Evolutionary conservation across 169 alveolate species (phyloP).

Genomic region (Theileria annulata): DNA sequence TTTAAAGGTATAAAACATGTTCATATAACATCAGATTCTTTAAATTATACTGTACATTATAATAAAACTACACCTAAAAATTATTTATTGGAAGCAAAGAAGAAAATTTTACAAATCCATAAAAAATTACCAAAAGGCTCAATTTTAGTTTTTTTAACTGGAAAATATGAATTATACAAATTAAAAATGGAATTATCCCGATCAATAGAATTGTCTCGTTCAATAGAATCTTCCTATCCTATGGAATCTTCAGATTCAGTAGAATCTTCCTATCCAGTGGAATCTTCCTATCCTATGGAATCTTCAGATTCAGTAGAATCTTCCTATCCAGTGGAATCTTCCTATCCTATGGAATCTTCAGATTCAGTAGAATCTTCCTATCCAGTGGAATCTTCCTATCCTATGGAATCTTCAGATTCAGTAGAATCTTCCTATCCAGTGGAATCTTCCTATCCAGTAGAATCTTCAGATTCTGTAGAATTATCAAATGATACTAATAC

Average conservation of each 20-base stretch:
- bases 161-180: constrained; percentile 91
- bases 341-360: no score
- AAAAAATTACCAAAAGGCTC: constrained; percentile 96
- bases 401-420: no score
- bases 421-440: no score
- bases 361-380: no score
- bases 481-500: neutral
- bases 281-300: no score
- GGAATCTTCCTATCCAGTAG: no score
- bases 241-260: no score
- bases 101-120: constrained; percentile 85
- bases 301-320: no score
- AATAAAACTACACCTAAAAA: constrained; percentile 59
- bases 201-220: constrained; percentile 73
- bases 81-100: constrained; percentile 74
- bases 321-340: no score
- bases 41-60: constrained; percentile 68
- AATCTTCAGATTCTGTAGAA: constrained; percentile 13
- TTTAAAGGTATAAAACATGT: constrained; percentile 55
- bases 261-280: no score
- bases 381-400: no score
- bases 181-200: constrained; percentile 81
- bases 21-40: constrained; percentile 63
- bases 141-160: constrained; percentile 95
- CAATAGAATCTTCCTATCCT: no score